Percentiles rank a stretch among this genome's conserved stretches.
Evolutionary conservation across 23 red algal genomes (phyloP).

Genomic region (Gracilaria gracilis): DNA sequence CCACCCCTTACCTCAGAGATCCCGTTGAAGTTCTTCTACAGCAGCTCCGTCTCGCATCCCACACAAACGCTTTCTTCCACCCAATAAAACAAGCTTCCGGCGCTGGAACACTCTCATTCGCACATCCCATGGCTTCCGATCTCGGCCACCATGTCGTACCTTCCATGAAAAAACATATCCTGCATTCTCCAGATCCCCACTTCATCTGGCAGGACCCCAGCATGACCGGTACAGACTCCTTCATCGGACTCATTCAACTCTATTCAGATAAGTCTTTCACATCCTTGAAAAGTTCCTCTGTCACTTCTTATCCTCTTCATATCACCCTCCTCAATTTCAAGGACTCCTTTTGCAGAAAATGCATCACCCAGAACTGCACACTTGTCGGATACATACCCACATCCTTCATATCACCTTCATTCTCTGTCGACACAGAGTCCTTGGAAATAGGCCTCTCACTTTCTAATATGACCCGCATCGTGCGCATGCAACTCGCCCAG

Average conservation of each 20-base stretch:
- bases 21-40: neutral
- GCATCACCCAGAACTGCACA: neutral
- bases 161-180: neutral
- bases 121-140: neutral
- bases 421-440: neutral
- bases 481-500: neutral
- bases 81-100: neutral
- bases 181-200: neutral
- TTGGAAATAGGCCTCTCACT: neutral
- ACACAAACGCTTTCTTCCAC: conserved; percentile 15
- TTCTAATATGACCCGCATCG: neutral
- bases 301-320: neutral
- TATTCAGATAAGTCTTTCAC: conserved; percentile 15
- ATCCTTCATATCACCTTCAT: neutral
- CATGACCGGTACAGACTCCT: conserved; percentile 5
- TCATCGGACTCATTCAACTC: neutral
- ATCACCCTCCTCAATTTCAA: conserved; percentile 14
- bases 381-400: neutral
- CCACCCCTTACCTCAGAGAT: neutral
- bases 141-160: neutral
- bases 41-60: neutral
- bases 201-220: neutral
- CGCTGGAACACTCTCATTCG: neutral
- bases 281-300: neutral
- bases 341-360: neutral